A percentile compares a stretch with the other conserved stretches of the same genome.
Evolutionary conservation across 2,329 filamentous ascomycete species (phyloP).

Genomic region (Arthrinium puccinioides): DNA sequence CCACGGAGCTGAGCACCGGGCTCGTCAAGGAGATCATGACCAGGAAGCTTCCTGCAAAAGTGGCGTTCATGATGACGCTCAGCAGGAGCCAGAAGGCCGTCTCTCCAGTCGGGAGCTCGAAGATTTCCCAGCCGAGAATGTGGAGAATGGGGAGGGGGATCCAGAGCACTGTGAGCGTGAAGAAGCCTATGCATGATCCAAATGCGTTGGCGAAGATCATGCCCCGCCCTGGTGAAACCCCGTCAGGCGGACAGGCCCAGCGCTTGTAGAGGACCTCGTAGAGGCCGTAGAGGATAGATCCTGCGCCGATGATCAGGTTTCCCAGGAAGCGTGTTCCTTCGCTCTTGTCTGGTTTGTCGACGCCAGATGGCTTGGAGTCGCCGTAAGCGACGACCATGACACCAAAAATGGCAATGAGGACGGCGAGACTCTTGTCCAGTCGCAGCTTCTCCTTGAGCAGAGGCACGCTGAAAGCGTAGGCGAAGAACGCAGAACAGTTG

Average conservation of each 20-base stretch:
- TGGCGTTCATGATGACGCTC: conserved; percentile 79
- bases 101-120: conserved; percentile 71
- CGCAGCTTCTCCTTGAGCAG: conserved; percentile 79
- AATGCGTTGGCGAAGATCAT: conserved; percentile 95
- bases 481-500: conserved; percentile 98
- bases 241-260: conserved; percentile 86
- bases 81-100: conserved; percentile 75
- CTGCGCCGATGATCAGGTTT: conserved; percentile 86
- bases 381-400: conserved; percentile 96
- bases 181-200: conserved; percentile 76
- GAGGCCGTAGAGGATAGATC: conserved; percentile 87
- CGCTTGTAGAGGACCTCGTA: conserved; percentile 98
- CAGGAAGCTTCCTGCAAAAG: conserved; percentile 87
- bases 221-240: conserved; percentile 74
- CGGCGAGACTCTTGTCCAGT: conserved; percentile 77
- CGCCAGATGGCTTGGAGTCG: conserved; percentile 46
- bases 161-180: conserved; percentile 86
- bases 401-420: conserved; percentile 78
- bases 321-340: conserved; percentile 67
- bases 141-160: conserved; percentile 84
- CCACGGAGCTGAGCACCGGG: conserved; percentile 86
- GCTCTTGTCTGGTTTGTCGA: conserved; percentile 38
- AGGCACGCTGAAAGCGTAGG: conserved; percentile 92
- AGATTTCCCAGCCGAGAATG: conserved; percentile 68
- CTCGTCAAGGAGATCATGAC: conserved; percentile 89